Evolutionary conservation across 306 rosid species (phyloP).

Genomic region (Castanea mollissima): DNA sequence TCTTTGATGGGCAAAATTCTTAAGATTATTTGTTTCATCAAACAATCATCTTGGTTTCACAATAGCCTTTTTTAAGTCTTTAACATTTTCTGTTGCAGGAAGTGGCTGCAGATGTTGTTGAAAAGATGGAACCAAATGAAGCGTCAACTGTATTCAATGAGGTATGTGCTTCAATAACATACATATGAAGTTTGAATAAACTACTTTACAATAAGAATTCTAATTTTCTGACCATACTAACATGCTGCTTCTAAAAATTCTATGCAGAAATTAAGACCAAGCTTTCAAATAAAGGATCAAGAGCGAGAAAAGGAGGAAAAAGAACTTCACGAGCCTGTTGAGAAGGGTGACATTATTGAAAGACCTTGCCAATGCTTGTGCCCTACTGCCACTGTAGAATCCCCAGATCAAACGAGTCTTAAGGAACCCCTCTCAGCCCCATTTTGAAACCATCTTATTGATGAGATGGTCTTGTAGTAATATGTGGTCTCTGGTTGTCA

Average conservation of each 20-base stretch:
- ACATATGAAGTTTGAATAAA: neutral
- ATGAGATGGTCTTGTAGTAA: neutral
- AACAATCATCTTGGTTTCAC: neutral
- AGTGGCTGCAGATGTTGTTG: constrained; percentile 68
- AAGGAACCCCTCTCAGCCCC: constrained; percentile 81
- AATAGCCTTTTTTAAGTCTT: no score
- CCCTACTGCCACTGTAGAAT: neutral
- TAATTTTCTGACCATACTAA: neutral
- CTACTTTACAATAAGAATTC: neutral
- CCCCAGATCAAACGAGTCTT: constrained; percentile 15
- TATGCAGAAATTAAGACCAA: constrained; percentile 35
- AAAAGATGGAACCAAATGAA: constrained; percentile 56
- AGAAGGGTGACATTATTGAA: constrained; percentile 19
- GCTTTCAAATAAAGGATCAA: constrained; percentile 24
- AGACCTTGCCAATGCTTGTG: constrained; percentile 43
- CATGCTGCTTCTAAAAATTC: neutral
- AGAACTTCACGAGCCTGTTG: constrained; percentile 3
- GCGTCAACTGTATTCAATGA: constrained; percentile 54
- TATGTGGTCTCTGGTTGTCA: neutral
- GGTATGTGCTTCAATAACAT: constrained; percentile 25
- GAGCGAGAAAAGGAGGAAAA: neutral
- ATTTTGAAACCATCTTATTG: constrained; percentile 37
- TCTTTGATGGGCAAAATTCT: no score
- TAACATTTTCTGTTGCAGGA: constrained; percentile 43
- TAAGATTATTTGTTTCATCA: no score